These are phyloP conservation scores for Ustilago tritici DNA, from an alignment of 1,284 basidiomycete species.

Conservation along the genomic window DNA sequence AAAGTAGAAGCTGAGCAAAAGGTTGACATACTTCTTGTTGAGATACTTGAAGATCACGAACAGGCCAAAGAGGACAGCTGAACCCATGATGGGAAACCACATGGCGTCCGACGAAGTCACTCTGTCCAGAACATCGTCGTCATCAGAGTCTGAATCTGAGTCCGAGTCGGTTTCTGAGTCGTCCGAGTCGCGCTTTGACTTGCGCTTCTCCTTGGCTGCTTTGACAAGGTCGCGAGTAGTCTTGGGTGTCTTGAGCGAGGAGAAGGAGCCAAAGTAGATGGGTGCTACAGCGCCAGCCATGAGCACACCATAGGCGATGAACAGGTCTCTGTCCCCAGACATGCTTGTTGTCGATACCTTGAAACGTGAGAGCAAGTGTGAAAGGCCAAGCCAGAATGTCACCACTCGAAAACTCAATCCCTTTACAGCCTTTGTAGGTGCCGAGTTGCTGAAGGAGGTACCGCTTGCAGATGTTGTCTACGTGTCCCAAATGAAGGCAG, in stretches of 20 bases:
- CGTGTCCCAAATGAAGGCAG: constrained; percentile 2
- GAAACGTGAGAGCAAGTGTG: background rate
- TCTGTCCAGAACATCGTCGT: constrained; percentile 53
- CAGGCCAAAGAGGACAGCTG: constrained; percentile 60
- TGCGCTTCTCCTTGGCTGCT: constrained; percentile 37
- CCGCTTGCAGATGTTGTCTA: background rate
- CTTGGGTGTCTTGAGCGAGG: constrained; percentile 62
- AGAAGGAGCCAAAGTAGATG: constrained; percentile 63
- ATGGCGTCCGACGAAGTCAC: constrained; percentile 65
- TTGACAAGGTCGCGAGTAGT: constrained; percentile 56
- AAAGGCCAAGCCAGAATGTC: background rate
- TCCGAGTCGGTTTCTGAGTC: constrained; percentile 29
- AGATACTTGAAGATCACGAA: constrained; percentile 67
- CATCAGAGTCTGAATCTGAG: constrained; percentile 42
- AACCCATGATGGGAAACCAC: constrained; percentile 67
- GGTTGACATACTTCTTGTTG: constrained; percentile 62
- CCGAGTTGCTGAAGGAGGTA: background rate
- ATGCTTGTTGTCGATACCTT: constrained; percentile 13
- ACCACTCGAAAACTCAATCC: background rate
- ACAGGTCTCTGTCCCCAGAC: constrained; percentile 52
- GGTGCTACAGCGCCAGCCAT: constrained; percentile 56
- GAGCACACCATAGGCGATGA: constrained; percentile 60
- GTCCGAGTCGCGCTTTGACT: constrained; percentile 13
- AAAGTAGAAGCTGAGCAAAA: constrained; percentile 66
- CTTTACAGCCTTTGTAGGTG: background rate